Evolutionary conservation across 2,329 filamentous ascomycete species (phyloP).

Genomic region (Verticillium alfalfae): DNA sequence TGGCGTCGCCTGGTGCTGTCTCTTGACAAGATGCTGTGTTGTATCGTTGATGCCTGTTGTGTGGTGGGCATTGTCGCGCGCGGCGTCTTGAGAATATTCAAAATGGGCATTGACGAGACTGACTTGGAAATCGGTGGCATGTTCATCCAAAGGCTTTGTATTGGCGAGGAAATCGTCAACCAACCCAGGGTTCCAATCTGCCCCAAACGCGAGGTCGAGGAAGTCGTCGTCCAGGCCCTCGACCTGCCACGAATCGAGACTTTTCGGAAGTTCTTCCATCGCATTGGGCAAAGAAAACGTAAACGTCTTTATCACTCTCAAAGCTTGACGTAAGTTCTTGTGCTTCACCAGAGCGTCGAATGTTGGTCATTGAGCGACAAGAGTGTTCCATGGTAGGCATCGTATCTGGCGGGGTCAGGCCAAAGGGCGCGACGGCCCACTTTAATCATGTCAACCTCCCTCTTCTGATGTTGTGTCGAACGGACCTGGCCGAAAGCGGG

Average conservation of each 20-base stretch:
- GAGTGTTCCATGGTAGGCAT: no score
- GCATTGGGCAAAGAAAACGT: not conserved
- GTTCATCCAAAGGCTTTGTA: not conserved
- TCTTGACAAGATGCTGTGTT: not conserved
- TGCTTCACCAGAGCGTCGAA: no score
- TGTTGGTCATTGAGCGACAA: no score
- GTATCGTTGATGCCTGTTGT: no score
- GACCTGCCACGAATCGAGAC: not conserved
- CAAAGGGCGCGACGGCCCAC: not conserved
- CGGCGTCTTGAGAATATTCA: no score
- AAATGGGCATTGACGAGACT: not conserved
- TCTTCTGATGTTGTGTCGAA: no score
- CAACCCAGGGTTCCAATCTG: not conserved
- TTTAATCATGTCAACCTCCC: not conserved
- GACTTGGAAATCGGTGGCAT: not conserved
- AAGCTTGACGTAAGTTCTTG: no score
- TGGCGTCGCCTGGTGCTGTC: constrained; percentile 3
- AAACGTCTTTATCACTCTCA: no score
- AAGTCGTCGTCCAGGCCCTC: not conserved
- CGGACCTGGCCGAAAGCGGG: no score
- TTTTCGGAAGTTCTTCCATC: not conserved
- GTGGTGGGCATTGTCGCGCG: no score
- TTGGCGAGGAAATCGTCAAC: not conserved
- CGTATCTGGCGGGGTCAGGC: no score
- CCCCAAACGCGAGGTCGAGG: not conserved